These are phyloP conservation scores for Botryotinia calthae DNA, from an alignment of 2,329 filamentous ascomycete genomes.

Conservation along the genomic window DNA sequence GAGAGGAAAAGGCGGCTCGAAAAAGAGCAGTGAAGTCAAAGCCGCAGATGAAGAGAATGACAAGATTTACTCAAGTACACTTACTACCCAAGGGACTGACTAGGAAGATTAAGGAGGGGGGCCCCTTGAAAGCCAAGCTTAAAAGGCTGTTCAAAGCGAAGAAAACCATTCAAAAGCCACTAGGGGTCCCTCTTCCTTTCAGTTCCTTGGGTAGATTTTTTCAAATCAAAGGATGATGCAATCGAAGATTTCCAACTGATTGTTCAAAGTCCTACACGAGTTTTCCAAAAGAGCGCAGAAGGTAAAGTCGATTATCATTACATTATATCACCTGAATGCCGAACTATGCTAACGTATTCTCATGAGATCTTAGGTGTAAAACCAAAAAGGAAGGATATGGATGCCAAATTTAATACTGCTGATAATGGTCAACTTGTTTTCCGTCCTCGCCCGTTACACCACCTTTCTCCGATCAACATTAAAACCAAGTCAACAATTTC, in stretches of 20 bases:
- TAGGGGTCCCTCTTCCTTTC: neutral
- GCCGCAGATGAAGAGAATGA: too few relatives aligned
- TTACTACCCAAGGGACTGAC: neutral
- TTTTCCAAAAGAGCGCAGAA: fast-evolving
- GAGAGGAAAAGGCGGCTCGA: neutral
- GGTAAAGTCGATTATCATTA: neutral
- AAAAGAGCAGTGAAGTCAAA: neutral
- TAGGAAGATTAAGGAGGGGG: neutral
- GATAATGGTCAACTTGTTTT: neutral
- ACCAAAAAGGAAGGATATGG: neutral
- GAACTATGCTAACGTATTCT: neutral
- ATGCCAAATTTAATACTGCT: neutral
- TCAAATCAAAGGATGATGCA: neutral
- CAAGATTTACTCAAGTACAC: fast-evolving
- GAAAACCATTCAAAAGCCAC: neutral
- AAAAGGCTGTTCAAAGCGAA: neutral
- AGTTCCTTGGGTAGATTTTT: neutral
- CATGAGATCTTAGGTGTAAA: neutral
- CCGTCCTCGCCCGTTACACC: neutral
- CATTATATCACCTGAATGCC: neutral
- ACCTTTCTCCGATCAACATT: neutral
- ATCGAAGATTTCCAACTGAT: neutral
- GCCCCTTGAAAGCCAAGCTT: neutral
- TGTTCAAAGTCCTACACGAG: neutral
- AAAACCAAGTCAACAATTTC: too few relatives aligned